Base-by-base conservation (phyloP, 495 filamentous ascomycete species). In the Cercophora sp. region DNA sequence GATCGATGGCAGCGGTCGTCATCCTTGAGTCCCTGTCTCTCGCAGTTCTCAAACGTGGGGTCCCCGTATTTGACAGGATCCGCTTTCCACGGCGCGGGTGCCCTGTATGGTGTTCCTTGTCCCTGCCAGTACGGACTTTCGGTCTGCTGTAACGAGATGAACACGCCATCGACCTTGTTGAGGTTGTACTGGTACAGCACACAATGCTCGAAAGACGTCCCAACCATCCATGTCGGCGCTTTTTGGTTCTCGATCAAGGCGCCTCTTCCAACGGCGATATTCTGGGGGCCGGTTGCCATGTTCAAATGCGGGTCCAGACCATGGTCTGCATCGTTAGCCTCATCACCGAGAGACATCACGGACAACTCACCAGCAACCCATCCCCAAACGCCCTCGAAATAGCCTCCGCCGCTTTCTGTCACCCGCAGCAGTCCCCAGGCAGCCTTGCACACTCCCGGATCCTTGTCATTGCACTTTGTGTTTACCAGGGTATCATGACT, bases 331-430 rank as follows among this genome's bases (percentile, higher is more conserved):
- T 15, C 9, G 18, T 45, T 24, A 25, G 82, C 77, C 62, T 96
- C 91, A 69, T 96, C 91, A 62, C 96, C 91, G 89, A 96, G 73
- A 96, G 82, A 27, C 84, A 91, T 8, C 77, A 80, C 8, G 1
- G 85, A 80, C 46, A 85, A 86, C 41, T 82, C 80, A 4, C 37
- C 37, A 1, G 91, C 83, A 25, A 89, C 88, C 91, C 92, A 97
- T 61, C 87, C 82, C 92, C 92, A 97, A 53, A 79, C 82, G 68
- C 96, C 96, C 70, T 96, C 91, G 37, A 95, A 67, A 65, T 95
- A 93, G 13, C 84, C 79, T 20, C 79, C 80, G 0, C 79, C 87
- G 15, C 78, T 73, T 40, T 78, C 64, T 2, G 89, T 90, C 35
- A 96, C 70, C 60, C 93, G 89, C 27, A 97, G 71, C 45, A 90